Evolutionary conservation across 495 filamentous ascomycete genomes (phyloP).

Genomic region (Melanomma pulvis-pyrius): DNA sequence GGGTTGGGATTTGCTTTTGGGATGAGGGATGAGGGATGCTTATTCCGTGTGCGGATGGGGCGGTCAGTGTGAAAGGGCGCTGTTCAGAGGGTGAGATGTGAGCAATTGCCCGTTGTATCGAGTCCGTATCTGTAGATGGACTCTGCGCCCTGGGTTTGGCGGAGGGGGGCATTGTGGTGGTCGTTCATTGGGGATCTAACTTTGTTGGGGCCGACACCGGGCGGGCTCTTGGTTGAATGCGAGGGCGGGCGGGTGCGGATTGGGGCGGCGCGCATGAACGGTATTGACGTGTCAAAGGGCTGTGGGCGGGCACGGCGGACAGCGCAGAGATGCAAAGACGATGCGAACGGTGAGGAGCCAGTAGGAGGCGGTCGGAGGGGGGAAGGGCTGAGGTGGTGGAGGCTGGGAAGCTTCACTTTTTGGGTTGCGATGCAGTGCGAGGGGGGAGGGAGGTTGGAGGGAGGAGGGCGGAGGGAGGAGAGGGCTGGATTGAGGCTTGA

Average conservation of each 20-base stretch:
- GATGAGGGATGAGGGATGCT: too few relatives aligned
- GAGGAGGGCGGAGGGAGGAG: neutral
- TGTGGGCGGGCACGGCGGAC: conserved; percentile 5
- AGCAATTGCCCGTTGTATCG: too few relatives aligned
- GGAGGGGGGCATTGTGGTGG: too few relatives aligned
- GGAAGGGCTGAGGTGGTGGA: neutral
- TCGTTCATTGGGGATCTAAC: neutral
- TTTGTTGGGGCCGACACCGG: conserved; percentile 11
- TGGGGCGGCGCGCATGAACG: conserved; percentile 13
- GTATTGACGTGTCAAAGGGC: conserved; percentile 28
- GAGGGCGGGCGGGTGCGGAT: neutral
- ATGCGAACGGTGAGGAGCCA: neutral
- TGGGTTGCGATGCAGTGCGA: conserved; percentile 3
- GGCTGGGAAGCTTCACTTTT: neutral
- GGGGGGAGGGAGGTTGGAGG: neutral
- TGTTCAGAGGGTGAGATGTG: too few relatives aligned
- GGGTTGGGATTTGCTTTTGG: neutral
- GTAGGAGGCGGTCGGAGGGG: neutral
- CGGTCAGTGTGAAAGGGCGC: too few relatives aligned
- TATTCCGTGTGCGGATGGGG: too few relatives aligned
- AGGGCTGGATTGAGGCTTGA: neutral
- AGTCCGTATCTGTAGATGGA: too few relatives aligned
- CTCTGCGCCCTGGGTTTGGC: too few relatives aligned
- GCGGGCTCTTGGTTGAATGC: neutral
- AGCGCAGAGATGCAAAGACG: conserved; percentile 8